These are phyloP conservation scores for Aspergillus fijiensis DNA, from an alignment of 2,329 filamentous ascomycete species.

Conservation along the genomic window DNA sequence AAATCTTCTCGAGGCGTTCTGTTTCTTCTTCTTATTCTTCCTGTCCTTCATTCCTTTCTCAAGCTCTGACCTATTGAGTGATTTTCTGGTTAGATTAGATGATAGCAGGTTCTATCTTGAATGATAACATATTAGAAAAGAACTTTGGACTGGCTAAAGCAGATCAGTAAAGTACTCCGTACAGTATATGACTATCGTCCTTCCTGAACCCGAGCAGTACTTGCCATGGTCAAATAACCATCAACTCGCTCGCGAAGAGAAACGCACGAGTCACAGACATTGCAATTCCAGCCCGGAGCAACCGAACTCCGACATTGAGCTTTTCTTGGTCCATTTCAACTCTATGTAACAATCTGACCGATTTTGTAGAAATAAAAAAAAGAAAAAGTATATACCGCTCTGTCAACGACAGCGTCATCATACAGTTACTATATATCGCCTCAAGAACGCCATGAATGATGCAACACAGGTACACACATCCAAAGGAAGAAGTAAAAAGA, in stretches of 20 bases:
- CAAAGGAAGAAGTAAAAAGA: background rate
- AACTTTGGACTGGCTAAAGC: no score
- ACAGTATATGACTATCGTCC: no score
- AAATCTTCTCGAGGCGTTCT: background rate
- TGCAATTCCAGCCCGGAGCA: no score
- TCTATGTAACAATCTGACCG: conserved; percentile 6
- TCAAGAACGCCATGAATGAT: background rate
- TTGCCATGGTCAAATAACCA: no score
- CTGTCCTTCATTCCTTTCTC: background rate
- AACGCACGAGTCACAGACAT: no score
- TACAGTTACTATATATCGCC: background rate
- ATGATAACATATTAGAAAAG: background rate
- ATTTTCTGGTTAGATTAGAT: background rate
- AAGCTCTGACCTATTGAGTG: background rate
- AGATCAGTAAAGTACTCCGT: no score
- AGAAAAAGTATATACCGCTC: background rate
- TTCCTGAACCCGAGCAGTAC: no score
- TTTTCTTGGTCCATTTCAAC: background rate
- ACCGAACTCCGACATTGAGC: background rate
- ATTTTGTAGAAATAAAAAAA: background rate
- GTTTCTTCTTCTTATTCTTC: background rate
- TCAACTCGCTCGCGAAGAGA: no score
- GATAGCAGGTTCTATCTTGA: background rate
- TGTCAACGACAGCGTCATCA: background rate
- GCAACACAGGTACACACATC: background rate